phyloP scores from a whole-genome alignment of 495 filamentous ascomycete genomes.

The Schizothecium vesticola region DNA sequence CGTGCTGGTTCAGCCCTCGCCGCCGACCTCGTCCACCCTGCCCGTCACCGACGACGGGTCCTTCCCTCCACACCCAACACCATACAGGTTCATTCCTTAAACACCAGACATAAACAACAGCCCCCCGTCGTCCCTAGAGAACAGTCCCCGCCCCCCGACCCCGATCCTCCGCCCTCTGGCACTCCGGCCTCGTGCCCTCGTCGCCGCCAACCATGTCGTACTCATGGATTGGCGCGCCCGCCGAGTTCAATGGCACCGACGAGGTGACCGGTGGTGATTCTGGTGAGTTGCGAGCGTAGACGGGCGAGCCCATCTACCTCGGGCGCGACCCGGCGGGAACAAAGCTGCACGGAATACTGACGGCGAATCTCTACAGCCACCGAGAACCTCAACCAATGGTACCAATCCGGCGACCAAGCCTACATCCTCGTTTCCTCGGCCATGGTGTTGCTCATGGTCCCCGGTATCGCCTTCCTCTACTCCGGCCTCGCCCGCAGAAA shows the following conservation, averaged over 20 bases:
- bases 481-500: constrained; percentile 96
- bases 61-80: background rate
- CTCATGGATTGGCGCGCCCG: constrained; percentile 74
- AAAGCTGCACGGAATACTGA: constrained; percentile 18
- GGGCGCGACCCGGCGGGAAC: background rate
- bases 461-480: constrained; percentile 96
- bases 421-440: constrained; percentile 89
- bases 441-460: constrained; percentile 95
- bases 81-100: background rate
- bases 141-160: background rate
- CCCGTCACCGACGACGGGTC: background rate
- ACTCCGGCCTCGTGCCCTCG: background rate
- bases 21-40: constrained; percentile 1
- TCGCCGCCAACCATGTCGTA: constrained; percentile 57
- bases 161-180: background rate
- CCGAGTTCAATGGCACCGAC: constrained; percentile 70
- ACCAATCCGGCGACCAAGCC: constrained; percentile 55
- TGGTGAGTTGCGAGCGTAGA: constrained; percentile 51
- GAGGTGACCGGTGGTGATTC: constrained; percentile 70
- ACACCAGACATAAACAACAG: background rate
- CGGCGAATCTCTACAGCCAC: constrained; percentile 40
- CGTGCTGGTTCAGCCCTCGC: background rate
- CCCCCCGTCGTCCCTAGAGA: background rate
- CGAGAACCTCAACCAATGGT: constrained; percentile 89
- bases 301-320: background rate